Evolutionary conservation across 2,329 filamentous ascomycete genomes (phyloP).

Genomic region (Raffaelea ambrosiae): DNA sequence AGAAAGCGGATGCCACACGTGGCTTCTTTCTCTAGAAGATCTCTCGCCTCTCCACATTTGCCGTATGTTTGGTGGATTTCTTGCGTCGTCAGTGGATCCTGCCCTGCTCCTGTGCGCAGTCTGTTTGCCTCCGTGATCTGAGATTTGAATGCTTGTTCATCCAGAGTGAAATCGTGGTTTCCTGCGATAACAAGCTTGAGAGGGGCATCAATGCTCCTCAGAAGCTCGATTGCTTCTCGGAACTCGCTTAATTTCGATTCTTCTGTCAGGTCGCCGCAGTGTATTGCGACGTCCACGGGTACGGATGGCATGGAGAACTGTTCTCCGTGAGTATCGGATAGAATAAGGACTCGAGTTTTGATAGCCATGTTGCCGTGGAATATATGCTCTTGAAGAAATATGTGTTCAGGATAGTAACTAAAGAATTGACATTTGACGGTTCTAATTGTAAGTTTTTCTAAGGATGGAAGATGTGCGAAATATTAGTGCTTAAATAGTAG

Average conservation of each 20-base stretch:
- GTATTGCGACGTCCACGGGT: slow-evolving; percentile 37
- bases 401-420: too few relatives aligned
- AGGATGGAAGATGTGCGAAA: too few relatives aligned
- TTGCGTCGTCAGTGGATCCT: slow-evolving; percentile 6
- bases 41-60: slow-evolving; percentile 23
- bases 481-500: too few relatives aligned
- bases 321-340: slow-evolving; percentile 36
- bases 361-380: too few relatives aligned
- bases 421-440: too few relatives aligned
- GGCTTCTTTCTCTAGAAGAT: slow-evolving; percentile 27
- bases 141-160: slow-evolving; percentile 21
- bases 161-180: slow-evolving; percentile 42
- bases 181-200: slow-evolving; percentile 47
- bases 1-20: slow-evolving; percentile 35
- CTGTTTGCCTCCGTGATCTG: slow-evolving; percentile 8
- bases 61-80: slow-evolving; percentile 26
- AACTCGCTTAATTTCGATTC: slow-evolving; percentile 32
- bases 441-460: too few relatives aligned
- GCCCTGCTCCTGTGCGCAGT: slow-evolving; percentile 4
- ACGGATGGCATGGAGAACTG: slow-evolving; percentile 9
- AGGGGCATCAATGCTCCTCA: slow-evolving; percentile 33
- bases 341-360: slow-evolving; percentile 31
- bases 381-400: too few relatives aligned
- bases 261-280: slow-evolving; percentile 44
- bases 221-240: slow-evolving; percentile 27